Conservation (phyloP, 257 asterid species). For the Solanum ossicruentum region DNA sequence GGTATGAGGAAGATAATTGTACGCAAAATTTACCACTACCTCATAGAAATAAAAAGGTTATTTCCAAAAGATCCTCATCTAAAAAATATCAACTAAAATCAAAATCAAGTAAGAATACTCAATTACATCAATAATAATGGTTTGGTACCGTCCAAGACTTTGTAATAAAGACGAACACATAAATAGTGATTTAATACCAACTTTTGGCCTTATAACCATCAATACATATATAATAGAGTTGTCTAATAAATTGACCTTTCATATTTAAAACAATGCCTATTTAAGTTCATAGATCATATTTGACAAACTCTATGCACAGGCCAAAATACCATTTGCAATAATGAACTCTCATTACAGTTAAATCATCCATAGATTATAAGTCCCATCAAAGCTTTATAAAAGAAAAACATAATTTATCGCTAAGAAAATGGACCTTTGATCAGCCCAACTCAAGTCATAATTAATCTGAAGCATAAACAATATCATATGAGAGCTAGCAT, state of each 20-base stretch:
- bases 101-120: not conserved
- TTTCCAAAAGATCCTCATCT: no score
- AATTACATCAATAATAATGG: not conserved
- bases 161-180: not conserved
- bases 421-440: not conserved
- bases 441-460: not conserved
- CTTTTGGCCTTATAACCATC: not conserved
- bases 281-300: not conserved
- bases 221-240: not conserved
- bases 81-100: no score
- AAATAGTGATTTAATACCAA: not conserved
- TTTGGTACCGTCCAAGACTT: not conserved
- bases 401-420: not conserved
- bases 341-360: not conserved
- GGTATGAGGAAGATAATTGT: no score
- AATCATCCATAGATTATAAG: not conserved
- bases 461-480: not conserved
- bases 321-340: not conserved
- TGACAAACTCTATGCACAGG: not conserved
- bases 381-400: not conserved
- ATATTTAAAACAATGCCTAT: not conserved
- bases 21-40: no score
- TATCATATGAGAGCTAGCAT: not conserved
- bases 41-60: no score
- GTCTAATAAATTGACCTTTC: not conserved